Conservation (phyloP, 1,284 basidiomycete species). For the Ustilago cynodontis region DNA sequence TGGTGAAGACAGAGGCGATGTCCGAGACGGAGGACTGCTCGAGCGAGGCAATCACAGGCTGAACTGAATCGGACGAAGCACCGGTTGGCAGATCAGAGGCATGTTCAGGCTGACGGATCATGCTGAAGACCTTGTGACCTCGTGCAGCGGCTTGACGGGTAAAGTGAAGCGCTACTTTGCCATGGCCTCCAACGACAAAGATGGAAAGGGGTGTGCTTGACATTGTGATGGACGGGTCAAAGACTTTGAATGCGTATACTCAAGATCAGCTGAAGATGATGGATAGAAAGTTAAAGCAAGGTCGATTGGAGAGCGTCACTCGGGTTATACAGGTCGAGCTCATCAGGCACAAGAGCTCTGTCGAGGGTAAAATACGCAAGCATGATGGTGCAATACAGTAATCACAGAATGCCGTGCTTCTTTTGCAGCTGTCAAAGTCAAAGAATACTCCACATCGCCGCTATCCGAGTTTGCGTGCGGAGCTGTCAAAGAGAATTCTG, state of each 20-base stretch:
- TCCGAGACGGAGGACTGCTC: slow-evolving; percentile 74
- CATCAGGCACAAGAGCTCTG: background rate
- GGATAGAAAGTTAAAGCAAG: background rate
- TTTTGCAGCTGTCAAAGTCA: background rate
- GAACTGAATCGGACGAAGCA: slow-evolving; percentile 68
- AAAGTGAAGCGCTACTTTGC: slow-evolving; percentile 58
- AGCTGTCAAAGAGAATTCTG: slow-evolving; percentile 14
- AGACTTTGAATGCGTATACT: background rate
- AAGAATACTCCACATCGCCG: slow-evolving; percentile 22
- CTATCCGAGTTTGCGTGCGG: slow-evolving; percentile 1
- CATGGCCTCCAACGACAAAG: slow-evolving; percentile 59
- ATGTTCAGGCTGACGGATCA: slow-evolving; percentile 57
- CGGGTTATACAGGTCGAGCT: background rate
- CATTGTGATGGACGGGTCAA: slow-evolving; percentile 11
- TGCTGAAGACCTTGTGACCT: slow-evolving; percentile 53
- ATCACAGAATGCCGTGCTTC: slow-evolving; percentile 18
- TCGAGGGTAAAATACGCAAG: slow-evolving; percentile 10
- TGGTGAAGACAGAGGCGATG: slow-evolving; percentile 74
- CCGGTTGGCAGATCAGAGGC: slow-evolving; percentile 48
- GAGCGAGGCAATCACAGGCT: slow-evolving; percentile 76
- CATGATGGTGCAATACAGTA: no score
- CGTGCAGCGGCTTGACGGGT: slow-evolving; percentile 46
- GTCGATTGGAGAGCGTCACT: background rate
- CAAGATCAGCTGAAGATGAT: background rate
- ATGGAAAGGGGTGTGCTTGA: slow-evolving; percentile 36